Percentiles rank a stretch among this genome's conserved stretches.
These are phyloP conservation scores for Oryza glaberrima DNA, from an alignment of 176 grass and related monocot species.

Conservation along the genomic window DNA sequence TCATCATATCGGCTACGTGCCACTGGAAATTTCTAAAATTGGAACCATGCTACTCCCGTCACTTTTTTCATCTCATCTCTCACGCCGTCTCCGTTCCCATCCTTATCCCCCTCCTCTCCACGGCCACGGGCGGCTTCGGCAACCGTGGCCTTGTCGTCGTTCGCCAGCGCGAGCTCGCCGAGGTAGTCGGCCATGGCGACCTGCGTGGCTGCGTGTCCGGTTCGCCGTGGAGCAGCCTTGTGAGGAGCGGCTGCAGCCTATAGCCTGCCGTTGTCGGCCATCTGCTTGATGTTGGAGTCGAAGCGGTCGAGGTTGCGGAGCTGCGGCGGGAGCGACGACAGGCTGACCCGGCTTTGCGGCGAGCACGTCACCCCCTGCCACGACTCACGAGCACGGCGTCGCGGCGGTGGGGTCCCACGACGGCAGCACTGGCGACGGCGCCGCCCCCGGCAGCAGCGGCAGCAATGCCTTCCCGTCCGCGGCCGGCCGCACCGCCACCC, in stretches of 20 bases:
- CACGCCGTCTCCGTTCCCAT: no score
- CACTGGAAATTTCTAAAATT: no score
- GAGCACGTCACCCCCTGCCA: constrained; percentile 96
- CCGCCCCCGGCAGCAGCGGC: constrained; percentile 56
- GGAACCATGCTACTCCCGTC: no score
- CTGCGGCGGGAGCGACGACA: constrained; percentile 61
- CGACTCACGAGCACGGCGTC: constrained; percentile 60
- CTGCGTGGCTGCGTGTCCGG: constrained; percentile 44
- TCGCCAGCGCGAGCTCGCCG: constrained; percentile 63
- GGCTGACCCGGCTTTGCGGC: constrained; percentile 84
- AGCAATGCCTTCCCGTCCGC: constrained; percentile 68
- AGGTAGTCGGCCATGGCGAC: constrained; percentile 77
- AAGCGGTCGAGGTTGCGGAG: constrained; percentile 72
- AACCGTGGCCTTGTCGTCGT: constrained; percentile 71
- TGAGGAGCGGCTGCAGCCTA: constrained; percentile 65
- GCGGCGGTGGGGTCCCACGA: constrained; percentile 69
- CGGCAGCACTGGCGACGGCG: constrained; percentile 59
- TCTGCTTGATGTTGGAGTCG: constrained; percentile 74
- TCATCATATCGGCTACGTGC: no score
- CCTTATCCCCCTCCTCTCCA: no score
- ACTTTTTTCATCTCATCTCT: no score
- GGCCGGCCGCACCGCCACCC: background rate
- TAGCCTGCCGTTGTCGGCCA: constrained; percentile 75
- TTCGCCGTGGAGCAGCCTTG: constrained; percentile 45
- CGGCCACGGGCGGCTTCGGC: constrained; percentile 26